A percentile compares a stretch with the other conserved stretches of the same genome.
Conservation (phyloP, 1,284 basidiomycete genomes). For the Ustilago esculenta region DNA sequence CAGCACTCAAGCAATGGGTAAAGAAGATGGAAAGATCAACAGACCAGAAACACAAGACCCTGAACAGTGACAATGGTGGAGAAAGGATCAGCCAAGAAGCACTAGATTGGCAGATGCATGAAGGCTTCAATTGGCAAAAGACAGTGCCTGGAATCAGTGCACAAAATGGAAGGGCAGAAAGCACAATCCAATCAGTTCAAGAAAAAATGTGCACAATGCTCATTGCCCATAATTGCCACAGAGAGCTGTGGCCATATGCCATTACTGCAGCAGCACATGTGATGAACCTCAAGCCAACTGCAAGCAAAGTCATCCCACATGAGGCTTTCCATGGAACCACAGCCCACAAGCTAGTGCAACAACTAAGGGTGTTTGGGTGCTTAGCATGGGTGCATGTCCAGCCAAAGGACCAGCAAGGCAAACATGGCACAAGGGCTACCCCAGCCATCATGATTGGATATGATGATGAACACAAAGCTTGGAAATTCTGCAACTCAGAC, state of each 20-base stretch:
- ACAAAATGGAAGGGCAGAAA: not conserved
- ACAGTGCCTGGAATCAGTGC: not conserved
- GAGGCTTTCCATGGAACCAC: constrained; percentile 3
- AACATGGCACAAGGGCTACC: too few relatives aligned
- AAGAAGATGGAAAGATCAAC: too few relatives aligned
- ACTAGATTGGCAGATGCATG: not conserved
- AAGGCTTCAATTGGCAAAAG: constrained; percentile 2
- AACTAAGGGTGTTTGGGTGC: constrained; percentile 3
- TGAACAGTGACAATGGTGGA: not conserved
- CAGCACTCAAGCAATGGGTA: too few relatives aligned
- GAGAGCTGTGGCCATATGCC: constrained; percentile 4
- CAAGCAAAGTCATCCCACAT: too few relatives aligned
- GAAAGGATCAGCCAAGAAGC: not conserved
- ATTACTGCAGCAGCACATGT: constrained; percentile 1
- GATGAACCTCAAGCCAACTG: constrained; percentile 3
- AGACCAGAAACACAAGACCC: not conserved
- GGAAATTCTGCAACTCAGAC: too few relatives aligned
- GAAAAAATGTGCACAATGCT: constrained; percentile 1
- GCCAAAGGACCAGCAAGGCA: too few relatives aligned
- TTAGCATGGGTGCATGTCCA: constrained; percentile 12
- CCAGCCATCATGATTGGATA: too few relatives aligned
- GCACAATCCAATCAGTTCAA: not conserved
- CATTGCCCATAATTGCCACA: too few relatives aligned
- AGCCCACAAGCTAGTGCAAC: not conserved
- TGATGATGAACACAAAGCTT: too few relatives aligned